Evolutionary conservation across 1,284 basidiomycete species (phyloP), one percentile per base, ranked within the genome.

Genomic region (Fomitopsis pinicola): DNA sequence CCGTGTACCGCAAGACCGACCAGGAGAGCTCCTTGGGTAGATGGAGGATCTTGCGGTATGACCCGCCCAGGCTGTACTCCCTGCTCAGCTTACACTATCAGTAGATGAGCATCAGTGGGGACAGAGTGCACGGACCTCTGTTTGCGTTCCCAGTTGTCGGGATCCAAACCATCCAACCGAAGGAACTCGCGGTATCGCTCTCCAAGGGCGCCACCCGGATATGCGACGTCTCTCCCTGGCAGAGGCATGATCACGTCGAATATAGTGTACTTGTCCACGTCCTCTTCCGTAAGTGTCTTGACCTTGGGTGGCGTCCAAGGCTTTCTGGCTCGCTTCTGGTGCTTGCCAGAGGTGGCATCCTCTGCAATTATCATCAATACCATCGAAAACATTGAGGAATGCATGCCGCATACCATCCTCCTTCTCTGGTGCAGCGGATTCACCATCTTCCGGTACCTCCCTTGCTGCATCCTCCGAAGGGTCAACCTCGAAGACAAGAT

Each of bases 211-310:
- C 94, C 94, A 5, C 88, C 88, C 0, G 96, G 95, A 68, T 94
- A 94, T 44, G 91, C 88, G 33, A 98, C 92, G 70, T 97, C 92
- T 68, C 88, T 93, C 5, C 97, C 97, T 28, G 97, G 94, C 36
- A 98, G 78, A 5, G 97, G 97, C 86, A 99, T 93, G 63, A 98
- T 86, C 42, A 99, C 91, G 74, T 99, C 96, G 70, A 94, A 93
- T 62, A 99, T 93, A 4, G 88, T 85, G 74, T 95, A 92, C 57
- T 89, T 83, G 64, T 84, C 78, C 42, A 93, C 73, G 69, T 98
- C 93, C 15, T 83, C 88, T 64, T 85, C 84, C 0, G 86, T 87
- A 56, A 99, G 77, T 3, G 85, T 84, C 75, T 92, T 95, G 64
- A 96, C 87, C 30, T 82, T 85, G 45, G 84, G 84, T 26, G 87